Conservation (phyloP, 1,139 yeast species). For the Candida glucosophila region DNA sequence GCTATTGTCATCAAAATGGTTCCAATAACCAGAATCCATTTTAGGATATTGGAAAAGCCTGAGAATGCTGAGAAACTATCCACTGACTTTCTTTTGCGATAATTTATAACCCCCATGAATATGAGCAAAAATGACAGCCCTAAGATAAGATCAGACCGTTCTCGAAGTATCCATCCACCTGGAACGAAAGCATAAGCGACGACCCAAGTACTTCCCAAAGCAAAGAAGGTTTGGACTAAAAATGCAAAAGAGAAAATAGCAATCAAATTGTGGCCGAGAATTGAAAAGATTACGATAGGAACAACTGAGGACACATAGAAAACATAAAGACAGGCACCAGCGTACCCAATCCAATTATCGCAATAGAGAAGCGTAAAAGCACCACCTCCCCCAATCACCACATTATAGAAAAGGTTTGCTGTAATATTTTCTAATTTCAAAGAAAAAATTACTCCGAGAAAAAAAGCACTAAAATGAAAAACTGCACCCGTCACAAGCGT, state of each 20-base stretch:
- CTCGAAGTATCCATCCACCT: constrained; percentile 80
- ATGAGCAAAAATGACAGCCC: constrained; percentile 39
- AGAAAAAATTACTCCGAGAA: constrained; percentile 41
- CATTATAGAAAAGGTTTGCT: too few relatives aligned
- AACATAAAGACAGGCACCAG: constrained; percentile 64
- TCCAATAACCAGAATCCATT: constrained; percentile 19
- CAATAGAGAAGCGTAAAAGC: constrained; percentile 40
- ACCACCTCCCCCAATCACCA: constrained; percentile 41
- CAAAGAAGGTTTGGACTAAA: constrained; percentile 44
- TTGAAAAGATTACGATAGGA: constrained; percentile 55
- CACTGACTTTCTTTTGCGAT: too few relatives aligned
- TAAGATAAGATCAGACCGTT: constrained; percentile 72
- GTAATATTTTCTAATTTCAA: constrained; percentile 15
- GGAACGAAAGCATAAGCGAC: constrained; percentile 99
- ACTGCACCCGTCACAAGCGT: constrained; percentile 85
- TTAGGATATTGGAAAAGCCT: constrained; percentile 16
- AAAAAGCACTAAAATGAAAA: constrained; percentile 51
- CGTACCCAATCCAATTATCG: constrained; percentile 75
- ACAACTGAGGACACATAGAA: constrained; percentile 54
- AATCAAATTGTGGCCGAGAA: constrained; percentile 53
- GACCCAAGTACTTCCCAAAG: constrained; percentile 86
- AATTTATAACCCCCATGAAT: constrained; percentile 27
- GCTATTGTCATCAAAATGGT: constrained; percentile 27
- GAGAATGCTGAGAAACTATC: too few relatives aligned
- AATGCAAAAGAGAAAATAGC: constrained; percentile 50